Evolutionary conservation across 2,329 filamentous ascomycete species (phyloP).

Genomic region (Cladosporium sp.): DNA sequence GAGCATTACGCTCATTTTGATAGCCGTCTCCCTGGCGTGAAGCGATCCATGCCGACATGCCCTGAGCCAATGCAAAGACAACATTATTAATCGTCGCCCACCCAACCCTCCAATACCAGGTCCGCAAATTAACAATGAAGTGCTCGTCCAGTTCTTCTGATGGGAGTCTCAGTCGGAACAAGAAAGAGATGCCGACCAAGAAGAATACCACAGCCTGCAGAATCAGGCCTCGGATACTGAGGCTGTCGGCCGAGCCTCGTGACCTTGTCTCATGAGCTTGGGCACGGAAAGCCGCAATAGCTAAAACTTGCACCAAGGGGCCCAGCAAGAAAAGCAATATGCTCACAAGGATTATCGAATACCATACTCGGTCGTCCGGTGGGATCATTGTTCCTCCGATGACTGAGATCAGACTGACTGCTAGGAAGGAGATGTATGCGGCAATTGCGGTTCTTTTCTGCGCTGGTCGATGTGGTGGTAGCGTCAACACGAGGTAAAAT

Average conservation of each 20-base stretch:
- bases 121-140: slow-evolving; percentile 2
- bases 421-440: neutral
- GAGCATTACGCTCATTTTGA: neutral
- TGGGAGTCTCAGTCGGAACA: neutral
- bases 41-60: neutral
- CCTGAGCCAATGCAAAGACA: slow-evolving; percentile 2
- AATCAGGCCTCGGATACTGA: neutral
- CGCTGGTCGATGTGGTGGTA: neutral
- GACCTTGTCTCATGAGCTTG: neutral
- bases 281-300: neutral
- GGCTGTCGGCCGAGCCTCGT: neutral
- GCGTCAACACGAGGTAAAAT: neutral
- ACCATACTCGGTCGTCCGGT: neutral
- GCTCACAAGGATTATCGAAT: neutral
- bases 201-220: slow-evolving; percentile 1
- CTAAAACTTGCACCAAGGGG: neutral
- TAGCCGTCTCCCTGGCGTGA: neutral
- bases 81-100: slow-evolving; percentile 3
- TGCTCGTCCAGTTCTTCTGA: neutral
- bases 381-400: neutral
- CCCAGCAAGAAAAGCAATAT: neutral
- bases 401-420: neutral
- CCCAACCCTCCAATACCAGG: slow-evolving; percentile 1
- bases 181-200: neutral
- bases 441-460: neutral